Conservation (phyloP, 768 basidiomycete genomes). For the Suillus plorans region DNA sequence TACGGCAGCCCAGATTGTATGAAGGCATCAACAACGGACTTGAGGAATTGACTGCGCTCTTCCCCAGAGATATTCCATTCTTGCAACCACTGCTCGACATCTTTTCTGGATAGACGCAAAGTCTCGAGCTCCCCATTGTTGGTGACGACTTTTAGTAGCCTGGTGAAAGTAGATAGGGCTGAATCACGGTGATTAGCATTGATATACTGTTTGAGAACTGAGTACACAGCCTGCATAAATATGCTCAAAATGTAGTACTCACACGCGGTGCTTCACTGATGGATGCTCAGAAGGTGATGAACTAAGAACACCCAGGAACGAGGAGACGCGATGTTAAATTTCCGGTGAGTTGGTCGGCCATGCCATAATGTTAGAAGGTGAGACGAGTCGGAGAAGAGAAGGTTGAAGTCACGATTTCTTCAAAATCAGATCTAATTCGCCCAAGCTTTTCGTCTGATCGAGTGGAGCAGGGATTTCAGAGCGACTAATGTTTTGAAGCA, state of each 20-base stretch:
- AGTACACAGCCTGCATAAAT: not conserved
- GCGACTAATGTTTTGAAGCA: too few relatives aligned
- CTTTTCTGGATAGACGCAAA: constrained; percentile 56
- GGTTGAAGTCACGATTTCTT: constrained; percentile 80
- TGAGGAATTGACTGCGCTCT: constrained; percentile 66
- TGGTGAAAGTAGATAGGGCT: constrained; percentile 51
- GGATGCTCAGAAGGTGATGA: constrained; percentile 42
- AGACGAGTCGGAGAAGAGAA: constrained; percentile 9
- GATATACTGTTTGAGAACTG: constrained; percentile 52
- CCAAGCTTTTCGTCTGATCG: constrained; percentile 62
- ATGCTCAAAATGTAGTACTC: constrained; percentile 6
- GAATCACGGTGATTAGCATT: constrained; percentile 66
- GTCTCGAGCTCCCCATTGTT: constrained; percentile 61
- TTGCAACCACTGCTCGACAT: constrained; percentile 71
- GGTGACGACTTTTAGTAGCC: constrained; percentile 59
- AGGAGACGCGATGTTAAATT: constrained; percentile 46
- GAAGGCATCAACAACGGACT: constrained; percentile 56
- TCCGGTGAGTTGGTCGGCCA: constrained; percentile 38
- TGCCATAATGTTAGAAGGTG: constrained; percentile 64
- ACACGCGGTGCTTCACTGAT: constrained; percentile 78
- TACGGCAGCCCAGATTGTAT: constrained; percentile 59
- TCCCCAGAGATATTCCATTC: constrained; percentile 69
- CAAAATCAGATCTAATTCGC: constrained; percentile 28
- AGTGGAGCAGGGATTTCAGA: constrained; percentile 21
- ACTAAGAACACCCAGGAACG: constrained; percentile 55